A percentile compares a stretch with the other conserved stretches of the same genome.
Evolutionary conservation across 2,329 filamentous ascomycete genomes (phyloP).

Genomic region (Fusarium sp.): DNA sequence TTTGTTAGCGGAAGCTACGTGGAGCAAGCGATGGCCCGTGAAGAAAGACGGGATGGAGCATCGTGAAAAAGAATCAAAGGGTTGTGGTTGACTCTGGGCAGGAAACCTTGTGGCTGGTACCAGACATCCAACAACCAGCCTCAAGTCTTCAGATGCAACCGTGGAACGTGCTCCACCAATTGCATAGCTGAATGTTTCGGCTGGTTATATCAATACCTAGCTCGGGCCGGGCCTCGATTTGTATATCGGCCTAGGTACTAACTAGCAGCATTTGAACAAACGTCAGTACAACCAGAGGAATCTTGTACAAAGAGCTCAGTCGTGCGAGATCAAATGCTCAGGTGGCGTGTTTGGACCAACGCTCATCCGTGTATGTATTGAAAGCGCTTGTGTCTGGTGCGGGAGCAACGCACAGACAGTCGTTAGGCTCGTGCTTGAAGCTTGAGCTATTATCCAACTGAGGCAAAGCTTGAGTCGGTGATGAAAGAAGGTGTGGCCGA

Average conservation of each 20-base stretch:
- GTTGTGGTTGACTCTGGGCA: slow-evolving; percentile 1
- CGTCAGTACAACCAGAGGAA: slow-evolving; percentile 2
- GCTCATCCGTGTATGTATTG: slow-evolving; percentile 16
- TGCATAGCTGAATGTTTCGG: slow-evolving; percentile 9
- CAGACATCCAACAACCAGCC: background rate
- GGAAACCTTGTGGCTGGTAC: slow-evolving; percentile 9
- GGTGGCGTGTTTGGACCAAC: slow-evolving; percentile 20
- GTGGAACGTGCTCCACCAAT: background rate
- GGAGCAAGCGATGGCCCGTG: slow-evolving; percentile 28
- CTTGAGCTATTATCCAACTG: slow-evolving; percentile 32
- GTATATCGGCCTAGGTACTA: slow-evolving; percentile 13
- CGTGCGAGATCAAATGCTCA: slow-evolving; percentile 17
- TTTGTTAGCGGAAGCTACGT: slow-evolving; percentile 33
- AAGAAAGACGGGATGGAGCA: slow-evolving; percentile 15
- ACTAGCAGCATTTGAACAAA: slow-evolving; percentile 11
- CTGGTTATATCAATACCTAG: slow-evolving; percentile 14
- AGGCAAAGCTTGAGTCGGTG: slow-evolving; percentile 32
- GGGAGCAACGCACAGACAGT: slow-evolving; percentile 36
- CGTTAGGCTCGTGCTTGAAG: slow-evolving; percentile 33
- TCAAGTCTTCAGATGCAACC: background rate
- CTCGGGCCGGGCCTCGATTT: slow-evolving; percentile 39
- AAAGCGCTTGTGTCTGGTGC: slow-evolving; percentile 14
- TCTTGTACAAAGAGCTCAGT: slow-evolving; percentile 20
- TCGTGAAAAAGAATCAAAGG: slow-evolving; percentile 6
- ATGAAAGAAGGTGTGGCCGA: slow-evolving; percentile 26